Base-by-base conservation (phyloP, 2,329 filamentous ascomycete species). In the Orbilia javanica region DNA sequence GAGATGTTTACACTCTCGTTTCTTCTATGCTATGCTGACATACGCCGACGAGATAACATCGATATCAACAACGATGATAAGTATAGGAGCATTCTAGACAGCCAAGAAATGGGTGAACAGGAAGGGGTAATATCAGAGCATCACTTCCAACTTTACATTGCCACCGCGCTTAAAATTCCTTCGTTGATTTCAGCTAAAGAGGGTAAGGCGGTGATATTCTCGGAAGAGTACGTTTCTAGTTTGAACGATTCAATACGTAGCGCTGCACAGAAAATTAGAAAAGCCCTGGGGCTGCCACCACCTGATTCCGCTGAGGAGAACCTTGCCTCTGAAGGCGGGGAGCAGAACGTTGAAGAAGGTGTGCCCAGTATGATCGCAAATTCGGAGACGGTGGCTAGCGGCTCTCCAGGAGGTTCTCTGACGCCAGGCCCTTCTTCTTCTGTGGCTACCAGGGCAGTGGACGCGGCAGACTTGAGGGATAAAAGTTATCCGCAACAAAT, bases 91-190 rank as follows among this genome's bases (percentile, higher is more conserved):
- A 55, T 78, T 22, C n/a, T 78, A 34, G 74, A 78, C 27, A 46
- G 60, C 39, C 39, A 69, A 27, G 42, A 69, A 18, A 78, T 78
- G 74, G 46, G 62, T 15, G 74, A 78, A 34, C 48, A 68, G 20
- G 74, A 78, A 36, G 50, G 67, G 6, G 62, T 46, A 39, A 78
- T 78, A 46, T 78, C 74, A 27, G 74, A 78, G 22, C 74, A 78
- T 22, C 74, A 78, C 34, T 78, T 72, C 53, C 74, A 78, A 34
- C 67, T 78, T 15, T 72, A 67, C 44, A 34, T 78, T 48, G 74
- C 74, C 4, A 68, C 74, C 13, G 62, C 74, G 11, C 53, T 78
- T 18, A 78, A 78, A 22, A 66, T 78, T 13, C 74, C 74, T 15
- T 72, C 74, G n/a, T 60, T 78, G n/a, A 42, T 72, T 34, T 53